phyloP scores from a whole-genome alignment of 768 basidiomycete species.

The Baorangia bicolor region DNA sequence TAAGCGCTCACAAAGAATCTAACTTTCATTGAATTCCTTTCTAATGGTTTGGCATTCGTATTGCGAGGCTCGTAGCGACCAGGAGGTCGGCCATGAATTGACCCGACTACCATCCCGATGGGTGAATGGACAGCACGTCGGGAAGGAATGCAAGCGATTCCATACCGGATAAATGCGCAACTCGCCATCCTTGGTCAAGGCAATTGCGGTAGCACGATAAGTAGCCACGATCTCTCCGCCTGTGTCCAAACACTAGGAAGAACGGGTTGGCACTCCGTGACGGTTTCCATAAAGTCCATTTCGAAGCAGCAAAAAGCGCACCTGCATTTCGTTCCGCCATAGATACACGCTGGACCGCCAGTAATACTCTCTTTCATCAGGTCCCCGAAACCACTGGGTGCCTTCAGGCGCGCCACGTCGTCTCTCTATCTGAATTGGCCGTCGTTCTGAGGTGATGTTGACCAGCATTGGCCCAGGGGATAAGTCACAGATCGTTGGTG shows the following conservation, averaged over 20 bases:
- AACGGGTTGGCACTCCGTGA: background rate
- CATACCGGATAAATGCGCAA: slow-evolving; percentile 28
- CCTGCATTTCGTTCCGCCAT: slow-evolving; percentile 27
- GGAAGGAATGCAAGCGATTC: background rate
- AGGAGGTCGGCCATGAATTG: slow-evolving; percentile 28
- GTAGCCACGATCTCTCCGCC: slow-evolving; percentile 25
- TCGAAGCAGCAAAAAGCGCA: background rate
- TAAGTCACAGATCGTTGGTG: slow-evolving; percentile 7
- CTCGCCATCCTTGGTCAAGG: slow-evolving; percentile 28
- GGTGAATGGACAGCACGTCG: background rate
- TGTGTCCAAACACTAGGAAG: slow-evolving; percentile 17
- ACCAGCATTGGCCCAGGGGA: slow-evolving; percentile 9
- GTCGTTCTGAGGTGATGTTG: slow-evolving; percentile 14
- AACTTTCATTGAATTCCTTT: background rate
- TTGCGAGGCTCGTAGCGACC: slow-evolving; percentile 29
- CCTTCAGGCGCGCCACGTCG: slow-evolving; percentile 8
- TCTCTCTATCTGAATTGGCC: slow-evolving; percentile 9
- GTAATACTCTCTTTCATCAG: slow-evolving; percentile 20
- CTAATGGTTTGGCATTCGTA: slow-evolving; percentile 22
- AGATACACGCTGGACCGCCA: slow-evolving; percentile 15
- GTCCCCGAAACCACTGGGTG: slow-evolving; percentile 25
- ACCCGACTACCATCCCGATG: slow-evolving; percentile 14
- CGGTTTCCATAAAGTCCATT: background rate
- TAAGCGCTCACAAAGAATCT: background rate
- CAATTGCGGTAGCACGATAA: slow-evolving; percentile 26